Conservation (phyloP, 169 alveolate species). For the Plasmodium yoelii region DNA sequence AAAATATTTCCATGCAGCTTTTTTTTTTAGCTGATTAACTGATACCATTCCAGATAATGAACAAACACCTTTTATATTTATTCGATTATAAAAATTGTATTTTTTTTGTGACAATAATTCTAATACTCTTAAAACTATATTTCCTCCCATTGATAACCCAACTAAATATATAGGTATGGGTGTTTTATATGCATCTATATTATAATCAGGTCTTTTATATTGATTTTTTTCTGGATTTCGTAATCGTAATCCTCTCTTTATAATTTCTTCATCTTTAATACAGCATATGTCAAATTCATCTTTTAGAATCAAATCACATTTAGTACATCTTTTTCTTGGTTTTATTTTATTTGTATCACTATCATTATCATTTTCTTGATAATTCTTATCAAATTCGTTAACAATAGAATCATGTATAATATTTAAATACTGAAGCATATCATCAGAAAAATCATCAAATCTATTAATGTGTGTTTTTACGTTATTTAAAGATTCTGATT, state of each 20-base stretch:
- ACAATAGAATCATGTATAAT: conserved; percentile 7
- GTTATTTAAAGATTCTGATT: conserved; percentile 6
- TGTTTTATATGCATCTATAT: not conserved
- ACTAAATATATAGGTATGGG: conserved; percentile 48
- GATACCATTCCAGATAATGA: conserved; percentile 79
- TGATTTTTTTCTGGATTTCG: not conserved
- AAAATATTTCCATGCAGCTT: conserved; percentile 15
- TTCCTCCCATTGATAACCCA: conserved; percentile 84
- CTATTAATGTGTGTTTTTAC: conserved; percentile 14
- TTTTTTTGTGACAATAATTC: conserved; percentile 11
- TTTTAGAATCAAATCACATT: not conserved
- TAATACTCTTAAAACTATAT: conserved; percentile 73
- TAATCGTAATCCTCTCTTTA: not conserved
- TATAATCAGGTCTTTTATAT: not conserved
- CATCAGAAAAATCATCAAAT: conserved; percentile 10
- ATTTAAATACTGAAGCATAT: conserved; percentile 12
- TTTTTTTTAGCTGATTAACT: not conserved
- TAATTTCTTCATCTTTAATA: not conserved
- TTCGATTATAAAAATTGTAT: not conserved
- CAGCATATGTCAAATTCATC: not conserved
- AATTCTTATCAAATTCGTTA: not conserved
- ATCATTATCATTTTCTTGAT: not conserved
- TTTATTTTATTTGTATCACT: conserved; percentile 1
- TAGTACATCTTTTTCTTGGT: not conserved
- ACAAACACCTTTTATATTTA: conserved; percentile 77